Base-by-base conservation (phyloP, 805 yeast genomes). In the Komagataella ulmi region DNA sequence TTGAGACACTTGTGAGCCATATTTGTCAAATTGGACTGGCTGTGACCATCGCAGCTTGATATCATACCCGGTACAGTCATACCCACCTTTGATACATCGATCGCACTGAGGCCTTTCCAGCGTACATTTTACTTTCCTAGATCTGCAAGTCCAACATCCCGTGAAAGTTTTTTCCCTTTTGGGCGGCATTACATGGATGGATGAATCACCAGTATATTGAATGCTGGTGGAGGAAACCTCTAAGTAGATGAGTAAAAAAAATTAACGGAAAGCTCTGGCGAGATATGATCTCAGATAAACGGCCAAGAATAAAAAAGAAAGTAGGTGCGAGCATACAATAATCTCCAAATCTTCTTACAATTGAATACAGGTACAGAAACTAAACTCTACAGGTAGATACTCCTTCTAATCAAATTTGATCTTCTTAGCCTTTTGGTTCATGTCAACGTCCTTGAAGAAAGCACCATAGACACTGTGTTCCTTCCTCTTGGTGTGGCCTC, bases 391-490 rank as follows among this genome's bases (percentile, higher is more conserved):
- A 45, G n/a, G 7, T 18, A 21, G 17, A 3, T 18, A 18, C 47
- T 44, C 10, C 21, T 18, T 24, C 56, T 65, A 76, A 57, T 78
- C 82, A 57, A 93, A 91, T 59, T 88, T 88, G 61, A 91, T 88
- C 76, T 93, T 93, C 70, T 88, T 93, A 53, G 90, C 90, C 62
- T 82, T 80, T 65, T 83, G 81, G 56, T 80, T 72, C 76, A 87
- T 76, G 61, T 89, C 98, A 49, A 91, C 93, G 63, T 90, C 88
- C 65, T 91, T 93, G 75, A 73, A 93, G 74, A 93, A 93, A 0
- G 98, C 97, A 57, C 99, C 99, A 61, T 93, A 93, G n/a, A 91
- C 97, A 57, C 91, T 81, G 64, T 93, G 99, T 57, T 88, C 90
- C 74, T 93, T 93, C 84, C 90, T 91, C 71, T 93, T 93, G 8